These are phyloP conservation scores for Tulasnella sp. DNA, from an alignment of 768 basidiomycete genomes.

Conservation along the genomic window DNA sequence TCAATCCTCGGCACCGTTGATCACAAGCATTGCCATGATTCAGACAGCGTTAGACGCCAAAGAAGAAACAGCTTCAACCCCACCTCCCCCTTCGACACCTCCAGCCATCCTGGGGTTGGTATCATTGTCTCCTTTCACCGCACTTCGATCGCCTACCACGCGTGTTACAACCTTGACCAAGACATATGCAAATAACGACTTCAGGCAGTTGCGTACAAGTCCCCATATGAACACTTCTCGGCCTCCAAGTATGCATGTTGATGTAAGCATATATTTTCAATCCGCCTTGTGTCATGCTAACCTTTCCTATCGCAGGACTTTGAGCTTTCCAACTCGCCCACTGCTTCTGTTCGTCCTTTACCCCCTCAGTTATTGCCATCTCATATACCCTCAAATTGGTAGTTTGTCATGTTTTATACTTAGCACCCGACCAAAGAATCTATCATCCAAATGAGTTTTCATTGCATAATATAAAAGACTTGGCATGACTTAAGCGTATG, in stretches of 20 bases:
- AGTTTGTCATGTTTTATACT: background rate
- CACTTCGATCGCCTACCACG: slow-evolving; percentile 48
- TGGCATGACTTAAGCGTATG: too few species aligned
- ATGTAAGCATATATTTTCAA: slow-evolving; percentile 32
- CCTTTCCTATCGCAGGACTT: background rate
- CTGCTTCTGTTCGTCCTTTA: background rate
- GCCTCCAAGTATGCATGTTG: slow-evolving; percentile 74
- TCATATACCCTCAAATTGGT: background rate
- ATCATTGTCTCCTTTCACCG: slow-evolving; percentile 38
- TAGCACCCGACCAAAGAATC: background rate
- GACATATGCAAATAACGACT: slow-evolving; percentile 70
- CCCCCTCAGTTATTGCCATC: background rate
- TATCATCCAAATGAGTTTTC: background rate
- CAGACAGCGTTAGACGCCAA: background rate
- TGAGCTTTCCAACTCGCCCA: background rate
- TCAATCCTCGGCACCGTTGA: slow-evolving; percentile 4
- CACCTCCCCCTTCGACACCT: slow-evolving; percentile 6
- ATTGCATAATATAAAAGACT: too few species aligned
- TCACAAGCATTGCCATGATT: background rate
- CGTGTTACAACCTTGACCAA: slow-evolving; percentile 60
- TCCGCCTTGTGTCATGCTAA: background rate
- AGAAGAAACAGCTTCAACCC: background rate
- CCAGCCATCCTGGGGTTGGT: slow-evolving; percentile 12
- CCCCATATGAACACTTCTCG: slow-evolving; percentile 74
- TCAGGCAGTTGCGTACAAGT: slow-evolving; percentile 56